Evolutionary conservation across 2,329 filamentous ascomycete genomes (phyloP).

Genomic region (Dryadomyces sulphureus): DNA sequence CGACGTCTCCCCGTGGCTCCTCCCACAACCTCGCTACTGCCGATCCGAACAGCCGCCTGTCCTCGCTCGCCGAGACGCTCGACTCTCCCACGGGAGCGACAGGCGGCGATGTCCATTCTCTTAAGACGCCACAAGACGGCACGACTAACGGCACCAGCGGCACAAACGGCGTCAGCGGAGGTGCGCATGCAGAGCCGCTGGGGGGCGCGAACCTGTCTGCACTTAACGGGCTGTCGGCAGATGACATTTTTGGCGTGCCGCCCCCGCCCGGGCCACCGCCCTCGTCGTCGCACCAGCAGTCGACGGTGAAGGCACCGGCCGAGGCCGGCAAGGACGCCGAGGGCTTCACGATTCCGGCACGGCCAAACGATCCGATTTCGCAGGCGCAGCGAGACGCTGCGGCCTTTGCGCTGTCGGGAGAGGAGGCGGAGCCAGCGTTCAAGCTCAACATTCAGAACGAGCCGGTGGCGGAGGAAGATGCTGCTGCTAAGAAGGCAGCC

Average conservation of each 20-base stretch:
- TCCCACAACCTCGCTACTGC: conserved; percentile 42
- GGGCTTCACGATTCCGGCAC: conserved; percentile 58
- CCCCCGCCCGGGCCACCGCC: conserved; percentile 37
- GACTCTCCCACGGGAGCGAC: conserved; percentile 21
- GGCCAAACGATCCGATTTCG: conserved; percentile 50
- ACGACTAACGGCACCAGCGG: neutral
- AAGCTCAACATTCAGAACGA: conserved; percentile 69
- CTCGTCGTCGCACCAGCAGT: conserved; percentile 26
- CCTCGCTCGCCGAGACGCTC: conserved; percentile 43
- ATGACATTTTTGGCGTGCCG: conserved; percentile 35
- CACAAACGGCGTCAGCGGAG: conserved; percentile 29
- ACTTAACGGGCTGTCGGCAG: conserved; percentile 27
- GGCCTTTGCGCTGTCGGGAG: conserved; percentile 21
- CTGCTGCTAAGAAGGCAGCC: conserved; percentile 57
- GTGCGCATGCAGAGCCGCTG: conserved; percentile 7
- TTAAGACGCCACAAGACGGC: conserved; percentile 24
- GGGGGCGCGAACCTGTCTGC: conserved; percentile 17
- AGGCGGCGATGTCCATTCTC: conserved; percentile 16
- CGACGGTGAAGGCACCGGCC: conserved; percentile 9
- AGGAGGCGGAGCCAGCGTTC: conserved; percentile 52
- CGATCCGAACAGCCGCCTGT: conserved; percentile 36
- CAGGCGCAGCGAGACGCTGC: conserved; percentile 53
- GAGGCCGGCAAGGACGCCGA: conserved; percentile 51
- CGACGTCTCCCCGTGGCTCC: conserved; percentile 42
- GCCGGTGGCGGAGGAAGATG: conserved; percentile 64